phyloP scores from a whole-genome alignment of 352 stramenopile genomes.

The Phytophthora tentaculata region DNA sequence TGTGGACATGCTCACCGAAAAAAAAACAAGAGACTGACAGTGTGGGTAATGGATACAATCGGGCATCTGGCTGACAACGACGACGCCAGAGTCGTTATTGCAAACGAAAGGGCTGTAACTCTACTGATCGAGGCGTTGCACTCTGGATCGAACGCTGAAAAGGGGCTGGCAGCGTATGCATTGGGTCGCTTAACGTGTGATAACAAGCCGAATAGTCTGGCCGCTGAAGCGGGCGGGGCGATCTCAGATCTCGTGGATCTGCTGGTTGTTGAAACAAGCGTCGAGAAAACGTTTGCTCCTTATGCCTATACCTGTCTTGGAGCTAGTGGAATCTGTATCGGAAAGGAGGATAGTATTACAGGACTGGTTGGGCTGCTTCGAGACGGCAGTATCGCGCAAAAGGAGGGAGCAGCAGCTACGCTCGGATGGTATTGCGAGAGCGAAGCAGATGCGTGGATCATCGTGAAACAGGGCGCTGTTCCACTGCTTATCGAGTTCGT shows the following conservation, averaged over 20 bases:
- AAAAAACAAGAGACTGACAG: not conserved
- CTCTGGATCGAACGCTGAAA: not conserved
- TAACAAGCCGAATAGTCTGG: not conserved
- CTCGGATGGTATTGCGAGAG: not conserved
- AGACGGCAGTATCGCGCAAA: not conserved
- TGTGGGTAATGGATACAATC: not conserved
- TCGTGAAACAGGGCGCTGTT: not conserved
- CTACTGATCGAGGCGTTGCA: not conserved
- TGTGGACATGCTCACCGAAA: not conserved
- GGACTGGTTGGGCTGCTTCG: not conserved
- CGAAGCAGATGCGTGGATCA: not conserved
- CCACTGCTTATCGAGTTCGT: not conserved
- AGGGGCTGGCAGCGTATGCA: not conserved
- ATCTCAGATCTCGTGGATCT: not conserved
- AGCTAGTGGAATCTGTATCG: not conserved
- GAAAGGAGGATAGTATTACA: not conserved
- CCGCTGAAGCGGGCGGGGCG: not conserved
- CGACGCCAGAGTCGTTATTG: not conserved
- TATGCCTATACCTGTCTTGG: not conserved
- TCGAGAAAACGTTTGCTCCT: not conserved
- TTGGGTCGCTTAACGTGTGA: not conserved
- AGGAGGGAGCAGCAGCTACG: not conserved
- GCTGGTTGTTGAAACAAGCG: not conserved
- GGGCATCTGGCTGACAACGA: not conserved
- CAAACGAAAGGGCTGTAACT: not conserved